These are phyloP conservation scores for Tolypocladium ophioglossoides DNA, from an alignment of 2,329 filamentous ascomycete genomes.

Conservation along the genomic window DNA sequence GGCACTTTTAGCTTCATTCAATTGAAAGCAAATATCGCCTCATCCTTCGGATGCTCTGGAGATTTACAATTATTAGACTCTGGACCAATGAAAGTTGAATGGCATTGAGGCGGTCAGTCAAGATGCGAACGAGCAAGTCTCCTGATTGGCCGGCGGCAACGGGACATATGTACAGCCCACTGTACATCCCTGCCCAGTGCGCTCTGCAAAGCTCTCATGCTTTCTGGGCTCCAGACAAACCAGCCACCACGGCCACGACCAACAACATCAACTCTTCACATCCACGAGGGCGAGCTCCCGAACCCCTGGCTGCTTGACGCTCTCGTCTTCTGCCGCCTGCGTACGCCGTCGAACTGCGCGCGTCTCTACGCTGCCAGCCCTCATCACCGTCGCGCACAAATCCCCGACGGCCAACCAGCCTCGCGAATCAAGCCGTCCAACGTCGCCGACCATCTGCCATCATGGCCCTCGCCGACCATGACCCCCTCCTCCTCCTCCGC, in stretches of 20 bases:
- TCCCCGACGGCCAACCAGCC: neutral
- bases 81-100: neutral
- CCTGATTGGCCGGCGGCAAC: neutral
- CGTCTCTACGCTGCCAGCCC: neutral
- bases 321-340: neutral
- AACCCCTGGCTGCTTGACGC: neutral
- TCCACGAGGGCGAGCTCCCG: neutral
- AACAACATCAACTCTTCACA: neutral
- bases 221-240: neutral
- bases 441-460: slow-evolving; percentile 7
- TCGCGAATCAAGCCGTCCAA: neutral
- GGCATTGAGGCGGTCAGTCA: too few species aligned
- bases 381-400: neutral
- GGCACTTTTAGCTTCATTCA: neutral
- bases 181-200: neutral
- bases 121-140: neutral
- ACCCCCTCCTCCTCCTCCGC: slow-evolving; percentile 76
- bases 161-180: too few species aligned
- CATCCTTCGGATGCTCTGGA: neutral
- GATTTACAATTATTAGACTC: too few species aligned
- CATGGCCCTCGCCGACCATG: slow-evolving; percentile 54
- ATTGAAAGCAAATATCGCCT: neutral
- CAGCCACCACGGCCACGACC: neutral
- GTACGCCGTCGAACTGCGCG: neutral
- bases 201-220: neutral